phyloP scores from a whole-genome alignment of 139 green algal genomes.

The Pleodorina starrii region DNA sequence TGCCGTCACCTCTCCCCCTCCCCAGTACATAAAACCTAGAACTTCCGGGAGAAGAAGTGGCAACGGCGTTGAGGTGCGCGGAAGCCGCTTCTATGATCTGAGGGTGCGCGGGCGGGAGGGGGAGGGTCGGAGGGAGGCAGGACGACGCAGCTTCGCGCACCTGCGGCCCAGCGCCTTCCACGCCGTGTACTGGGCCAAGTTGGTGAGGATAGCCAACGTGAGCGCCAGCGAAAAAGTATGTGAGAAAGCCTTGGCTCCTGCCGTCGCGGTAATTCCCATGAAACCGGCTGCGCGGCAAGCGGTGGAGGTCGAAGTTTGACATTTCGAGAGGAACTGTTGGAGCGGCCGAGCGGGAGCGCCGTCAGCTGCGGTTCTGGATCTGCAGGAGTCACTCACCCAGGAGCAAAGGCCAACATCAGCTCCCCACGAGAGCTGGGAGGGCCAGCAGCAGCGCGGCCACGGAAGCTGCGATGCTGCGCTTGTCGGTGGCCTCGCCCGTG shows the following conservation, averaged over 20 bases:
- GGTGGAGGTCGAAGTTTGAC: too few species aligned
- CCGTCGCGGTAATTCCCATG: slow-evolving; percentile 73
- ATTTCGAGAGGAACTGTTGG: background rate
- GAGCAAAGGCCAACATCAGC: slow-evolving; percentile 83
- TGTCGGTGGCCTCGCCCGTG: background rate
- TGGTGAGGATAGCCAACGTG: slow-evolving; percentile 74
- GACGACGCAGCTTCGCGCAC: background rate
- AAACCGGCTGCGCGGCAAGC: slow-evolving; percentile 50
- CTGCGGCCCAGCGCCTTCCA: slow-evolving; percentile 45
- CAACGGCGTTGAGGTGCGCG: too few species aligned
- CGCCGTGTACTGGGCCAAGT: slow-evolving; percentile 71
- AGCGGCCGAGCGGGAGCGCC: background rate
- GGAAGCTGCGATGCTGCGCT: background rate
- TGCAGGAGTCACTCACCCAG: slow-evolving; percentile 39
- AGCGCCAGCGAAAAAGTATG: slow-evolving; percentile 76
- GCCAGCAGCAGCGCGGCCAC: slow-evolving; percentile 64
- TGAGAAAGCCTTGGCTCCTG: slow-evolving; percentile 71
- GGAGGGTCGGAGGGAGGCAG: background rate
- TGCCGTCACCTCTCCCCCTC: too few species aligned
- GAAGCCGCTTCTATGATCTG: too few species aligned
- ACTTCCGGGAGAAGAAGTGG: too few species aligned
- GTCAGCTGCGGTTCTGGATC: background rate
- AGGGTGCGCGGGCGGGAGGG: too few species aligned
- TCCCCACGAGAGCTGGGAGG: slow-evolving; percentile 72
- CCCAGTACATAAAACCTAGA: too few species aligned